A percentile compares a stretch with the other conserved stretches of the same genome.
Evolutionary conservation across 2,329 filamentous ascomycete species (phyloP).

Genomic region (Exophiala mesophila): DNA sequence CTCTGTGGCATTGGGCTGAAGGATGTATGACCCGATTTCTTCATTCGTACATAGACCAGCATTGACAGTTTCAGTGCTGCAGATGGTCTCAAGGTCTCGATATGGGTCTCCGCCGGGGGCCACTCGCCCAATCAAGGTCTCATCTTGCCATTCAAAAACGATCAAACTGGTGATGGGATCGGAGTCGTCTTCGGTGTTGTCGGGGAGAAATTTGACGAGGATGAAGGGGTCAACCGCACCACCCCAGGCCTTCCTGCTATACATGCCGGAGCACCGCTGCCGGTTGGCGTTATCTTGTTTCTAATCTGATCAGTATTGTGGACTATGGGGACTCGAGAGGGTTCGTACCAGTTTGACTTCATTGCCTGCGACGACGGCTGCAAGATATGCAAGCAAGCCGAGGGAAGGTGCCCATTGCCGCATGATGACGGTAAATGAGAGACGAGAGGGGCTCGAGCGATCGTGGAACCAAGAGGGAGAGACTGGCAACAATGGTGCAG

Average conservation of each 20-base stretch:
- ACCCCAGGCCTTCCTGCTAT: slow-evolving; percentile 83
- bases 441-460: too few relatives aligned
- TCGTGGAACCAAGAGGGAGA: too few relatives aligned
- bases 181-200: slow-evolving; percentile 55
- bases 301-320: slow-evolving; percentile 40
- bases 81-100: slow-evolving; percentile 67
- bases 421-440: slow-evolving; percentile 22
- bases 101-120: slow-evolving; percentile 50
- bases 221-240: slow-evolving; percentile 87
- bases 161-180: slow-evolving; percentile 78
- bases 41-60: slow-evolving; percentile 67
- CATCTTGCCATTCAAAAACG: slow-evolving; percentile 92
- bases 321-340: slow-evolving; percentile 9
- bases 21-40: slow-evolving; percentile 79
- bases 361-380: slow-evolving; percentile 36
- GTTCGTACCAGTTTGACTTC: slow-evolving; percentile 43
- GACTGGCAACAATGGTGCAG: too few relatives aligned
- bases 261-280: slow-evolving; percentile 91
- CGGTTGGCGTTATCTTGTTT: slow-evolving; percentile 70
- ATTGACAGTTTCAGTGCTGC: slow-evolving; percentile 65
- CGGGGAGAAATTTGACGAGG: slow-evolving; percentile 63
- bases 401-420: slow-evolving; percentile 23
- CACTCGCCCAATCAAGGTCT: slow-evolving; percentile 67
- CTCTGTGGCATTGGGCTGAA: slow-evolving; percentile 69
- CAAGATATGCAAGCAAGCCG: slow-evolving; percentile 22